Conservation (phyloP, 176 grass and related monocot species). For the Themeda triandra region DNA sequence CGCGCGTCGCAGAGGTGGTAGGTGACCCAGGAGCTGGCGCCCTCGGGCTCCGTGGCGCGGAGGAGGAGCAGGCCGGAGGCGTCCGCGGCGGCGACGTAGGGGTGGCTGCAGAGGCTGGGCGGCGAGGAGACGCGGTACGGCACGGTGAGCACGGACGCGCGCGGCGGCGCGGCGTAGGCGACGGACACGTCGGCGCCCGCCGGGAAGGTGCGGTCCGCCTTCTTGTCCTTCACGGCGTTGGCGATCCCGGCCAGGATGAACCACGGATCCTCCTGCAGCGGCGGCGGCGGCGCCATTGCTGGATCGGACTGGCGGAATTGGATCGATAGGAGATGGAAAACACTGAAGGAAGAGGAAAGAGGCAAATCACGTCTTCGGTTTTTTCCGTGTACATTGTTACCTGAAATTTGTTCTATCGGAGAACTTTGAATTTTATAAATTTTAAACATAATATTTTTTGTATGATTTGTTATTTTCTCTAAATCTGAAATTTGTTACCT, state of each 20-base stretch:
- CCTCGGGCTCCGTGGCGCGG: neutral
- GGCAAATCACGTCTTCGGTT: no score
- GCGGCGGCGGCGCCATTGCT: no score
- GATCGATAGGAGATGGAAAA: no score
- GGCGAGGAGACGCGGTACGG: neutral
- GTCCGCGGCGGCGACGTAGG: neutral
- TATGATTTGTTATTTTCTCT: no score
- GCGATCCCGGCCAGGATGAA: neutral
- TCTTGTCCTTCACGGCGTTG: neutral
- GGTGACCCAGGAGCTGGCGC: neutral
- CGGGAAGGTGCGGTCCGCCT: neutral
- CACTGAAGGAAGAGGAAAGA: no score
- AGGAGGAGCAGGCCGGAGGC: neutral
- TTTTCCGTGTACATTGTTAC: no score
- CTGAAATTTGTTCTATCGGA: no score
- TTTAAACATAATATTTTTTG: no score
- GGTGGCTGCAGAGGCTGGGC: neutral
- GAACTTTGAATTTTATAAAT: no score
- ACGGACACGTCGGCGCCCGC: conserved; percentile 4
- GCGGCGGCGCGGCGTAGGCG: neutral
- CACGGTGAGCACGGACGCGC: neutral
- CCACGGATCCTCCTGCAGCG: neutral
- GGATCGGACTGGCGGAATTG: no score
- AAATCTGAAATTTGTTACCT: no score
- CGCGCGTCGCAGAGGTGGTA: conserved; percentile 10